These are phyloP conservation scores for Penicillium dipodomyicola DNA, from an alignment of 495 filamentous ascomycete genomes.

Conservation along the genomic window DNA sequence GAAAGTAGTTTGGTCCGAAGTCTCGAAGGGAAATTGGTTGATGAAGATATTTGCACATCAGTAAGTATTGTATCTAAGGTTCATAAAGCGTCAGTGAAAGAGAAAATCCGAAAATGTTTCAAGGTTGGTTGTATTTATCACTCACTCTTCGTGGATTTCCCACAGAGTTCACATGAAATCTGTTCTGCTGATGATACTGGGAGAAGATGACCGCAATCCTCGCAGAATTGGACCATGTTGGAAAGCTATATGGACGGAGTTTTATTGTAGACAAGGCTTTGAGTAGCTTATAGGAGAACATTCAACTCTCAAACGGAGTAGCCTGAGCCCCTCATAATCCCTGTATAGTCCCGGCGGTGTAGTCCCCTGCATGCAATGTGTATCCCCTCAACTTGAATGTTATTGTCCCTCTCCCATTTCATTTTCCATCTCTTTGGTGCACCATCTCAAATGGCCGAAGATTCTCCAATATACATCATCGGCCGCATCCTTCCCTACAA, in stretches of 20 bases:
- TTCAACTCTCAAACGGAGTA: not conserved
- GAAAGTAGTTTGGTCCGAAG: not conserved
- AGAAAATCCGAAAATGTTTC: too few relatives aligned
- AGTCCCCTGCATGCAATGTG: not conserved
- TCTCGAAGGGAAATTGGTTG: not conserved
- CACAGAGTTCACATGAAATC: too few relatives aligned
- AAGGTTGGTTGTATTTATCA: too few relatives aligned
- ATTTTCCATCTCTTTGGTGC: not conserved
- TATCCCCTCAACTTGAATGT: too few relatives aligned
- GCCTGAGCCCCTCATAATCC: not conserved
- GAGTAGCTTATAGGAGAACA: not conserved
- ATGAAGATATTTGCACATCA: not conserved
- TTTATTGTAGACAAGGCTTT: not conserved
- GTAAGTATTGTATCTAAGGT: not conserved
- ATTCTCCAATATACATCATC: conserved; percentile 64
- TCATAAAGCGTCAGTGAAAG: too few relatives aligned
- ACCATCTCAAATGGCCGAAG: conserved; percentile 51
- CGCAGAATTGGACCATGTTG: not conserved
- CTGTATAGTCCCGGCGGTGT: not conserved
- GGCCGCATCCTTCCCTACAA: conserved; percentile 62
- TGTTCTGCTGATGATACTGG: not conserved
- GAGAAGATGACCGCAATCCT: not conserved
- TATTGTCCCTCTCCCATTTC: not conserved
- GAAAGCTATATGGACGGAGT: too few relatives aligned
- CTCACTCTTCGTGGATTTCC: too few relatives aligned